Conservation (phyloP, 371 early-diverging fungal genomes). For the Lichtheimia ornata region DNA sequence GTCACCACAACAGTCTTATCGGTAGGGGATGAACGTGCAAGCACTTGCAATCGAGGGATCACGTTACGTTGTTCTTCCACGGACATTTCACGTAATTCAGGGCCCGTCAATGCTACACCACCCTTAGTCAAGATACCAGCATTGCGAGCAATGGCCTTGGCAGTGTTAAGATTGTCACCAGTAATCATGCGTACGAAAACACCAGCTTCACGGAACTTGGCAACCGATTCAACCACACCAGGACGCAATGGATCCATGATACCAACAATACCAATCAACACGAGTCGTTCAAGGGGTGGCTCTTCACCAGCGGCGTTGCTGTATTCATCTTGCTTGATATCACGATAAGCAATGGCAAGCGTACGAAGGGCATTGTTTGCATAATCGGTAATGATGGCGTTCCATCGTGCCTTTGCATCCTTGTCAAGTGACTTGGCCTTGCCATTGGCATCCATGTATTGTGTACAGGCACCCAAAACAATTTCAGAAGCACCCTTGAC, state of each 20-base stretch:
- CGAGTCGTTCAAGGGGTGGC: constrained; percentile 62
- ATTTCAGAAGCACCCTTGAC: constrained; percentile 91
- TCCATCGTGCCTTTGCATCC: constrained; percentile 44
- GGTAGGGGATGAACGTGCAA: constrained; percentile 90
- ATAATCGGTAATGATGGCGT: constrained; percentile 66
- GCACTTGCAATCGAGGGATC: constrained; percentile 85
- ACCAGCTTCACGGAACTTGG: constrained; percentile 83
- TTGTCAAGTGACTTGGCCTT: constrained; percentile 51
- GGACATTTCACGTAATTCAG: constrained; percentile 79
- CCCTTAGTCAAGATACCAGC: constrained; percentile 87
- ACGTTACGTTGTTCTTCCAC: constrained; percentile 77
- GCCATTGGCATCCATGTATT: constrained; percentile 61
- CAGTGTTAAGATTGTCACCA: constrained; percentile 93
- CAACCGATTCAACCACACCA: constrained; percentile 85
- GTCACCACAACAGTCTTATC: constrained; percentile 94
- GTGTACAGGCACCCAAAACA: constrained; percentile 64
- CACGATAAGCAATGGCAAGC: constrained; percentile 82
- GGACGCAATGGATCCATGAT: constrained; percentile 93
- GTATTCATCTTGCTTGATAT: constrained; percentile 40
- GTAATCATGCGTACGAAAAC: constrained; percentile 97
- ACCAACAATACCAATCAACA: constrained; percentile 83
- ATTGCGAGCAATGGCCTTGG: constrained; percentile 85
- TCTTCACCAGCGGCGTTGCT: constrained; percentile 51
- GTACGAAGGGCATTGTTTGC: constrained; percentile 90
- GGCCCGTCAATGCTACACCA: constrained; percentile 87